Evolutionary conservation across 306 rosid genomes (phyloP), one percentile per base, ranked within the genome.

Genomic region (Vigna reflexopilosa): DNA sequence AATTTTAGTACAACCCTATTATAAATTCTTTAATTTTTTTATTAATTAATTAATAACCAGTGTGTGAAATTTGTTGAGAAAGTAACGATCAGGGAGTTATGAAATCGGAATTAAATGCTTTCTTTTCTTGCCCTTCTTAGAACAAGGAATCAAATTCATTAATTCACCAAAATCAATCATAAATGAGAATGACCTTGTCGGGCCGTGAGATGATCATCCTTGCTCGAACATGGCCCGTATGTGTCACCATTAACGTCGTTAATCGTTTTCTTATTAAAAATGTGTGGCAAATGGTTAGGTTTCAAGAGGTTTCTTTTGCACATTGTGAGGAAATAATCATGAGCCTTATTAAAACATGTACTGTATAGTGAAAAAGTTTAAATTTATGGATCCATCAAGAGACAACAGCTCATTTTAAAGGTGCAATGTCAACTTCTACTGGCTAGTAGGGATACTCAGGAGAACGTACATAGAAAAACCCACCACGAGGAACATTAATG

Each of bases 361-460:
- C 28, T 2, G 19, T 28, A n/a, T 68, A 22, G 40, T 9, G 48
- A 68, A 70, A 20, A 69, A 15, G 24, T 19, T 56, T 49, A 30
- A 30, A 17, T 64, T 44, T 38, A 63, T 73, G 84, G 76, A 87
- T 77, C 65, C 30, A 83, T 81, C 84, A 74, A 85, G 70, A 84
- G 78, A 66, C 63, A 54, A 80, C 86, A 90, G 86, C 87, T 87
- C 93, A 86, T 70, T 58, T 42, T 26, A 36, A 6, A 19, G 57
- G 90, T 80, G 80, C 88, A 38, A 26, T 80, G 84, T 78, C 81
- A 77, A 81, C 32, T 38, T 65, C 85, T 52, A 75, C 65, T 75
- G 40, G 28, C 9, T 20, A 16, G 9, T 55, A 22, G 40, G 32
- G 76, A n/a, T 4, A 11, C 57, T 40, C 6, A 17, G 2, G 62